Base-by-base conservation (phyloP, 106 monocot species). In the Dendrobium nobile region DNA sequence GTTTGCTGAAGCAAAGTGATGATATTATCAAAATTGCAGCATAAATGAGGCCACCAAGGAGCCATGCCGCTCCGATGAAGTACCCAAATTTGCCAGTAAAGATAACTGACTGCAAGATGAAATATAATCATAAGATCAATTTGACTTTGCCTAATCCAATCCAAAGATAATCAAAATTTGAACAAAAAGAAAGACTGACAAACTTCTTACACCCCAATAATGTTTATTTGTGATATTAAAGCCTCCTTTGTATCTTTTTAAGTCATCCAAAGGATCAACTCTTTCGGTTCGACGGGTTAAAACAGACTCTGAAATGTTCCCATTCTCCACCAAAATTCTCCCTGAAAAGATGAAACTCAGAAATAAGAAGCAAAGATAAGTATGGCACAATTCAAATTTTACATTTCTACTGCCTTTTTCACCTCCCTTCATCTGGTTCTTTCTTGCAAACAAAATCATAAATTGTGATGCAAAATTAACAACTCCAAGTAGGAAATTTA, bases 171-270 rank as follows among this genome's bases (percentile, higher is more conserved):
- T 76, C 48, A 76, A 76, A 76, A 27, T 27, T 5, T 48, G 24
- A 76, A 41, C 17, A 51, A 41, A 41, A 48, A 48, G 4, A 51
- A 51, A 51, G 10, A 51, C 13, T 13, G 10, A 48, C 43, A 74
- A 41, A 67, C 22, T 61, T 76, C 87, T 88, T 92, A 97, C 96
- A 94, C 93, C 94, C 96, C 96, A 97, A 77, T 97, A 97, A 80
- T 97, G 93, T 80, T 92, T 92, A 86, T 94, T 85, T 58, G 94
- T 94, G 74, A 97, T 89, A 81, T 97, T 89, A 70, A 85, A 94
- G 19, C 96, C 96, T 59, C 92, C 96, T 84, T 56, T 89, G 64
- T 97, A 97, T 84, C 90, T 94, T 80, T 77, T 85, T 51, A 97
- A 85, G 48, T 79, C 72, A 75, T 90, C 84, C 77, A 94, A 77